Conservation (phyloP, 768 basidiomycete genomes). For the Leccinum pellstonianum region DNA sequence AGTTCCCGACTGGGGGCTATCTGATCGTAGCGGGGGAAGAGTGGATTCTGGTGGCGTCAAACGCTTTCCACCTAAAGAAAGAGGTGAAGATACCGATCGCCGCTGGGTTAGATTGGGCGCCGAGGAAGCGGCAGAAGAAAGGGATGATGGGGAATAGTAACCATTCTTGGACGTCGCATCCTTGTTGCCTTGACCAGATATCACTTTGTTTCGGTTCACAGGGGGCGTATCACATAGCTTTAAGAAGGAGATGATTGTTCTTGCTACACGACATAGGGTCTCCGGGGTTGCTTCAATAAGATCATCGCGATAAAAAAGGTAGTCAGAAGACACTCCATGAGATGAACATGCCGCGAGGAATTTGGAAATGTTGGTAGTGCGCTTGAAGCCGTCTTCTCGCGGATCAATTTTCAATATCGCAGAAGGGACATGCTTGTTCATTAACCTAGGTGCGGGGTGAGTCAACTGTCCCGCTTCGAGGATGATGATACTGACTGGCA, state of each 20-base stretch:
- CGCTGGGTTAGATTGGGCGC: constrained; percentile 55
- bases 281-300: constrained; percentile 60
- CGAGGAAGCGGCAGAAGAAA: constrained; percentile 53
- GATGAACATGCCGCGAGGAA: constrained; percentile 76
- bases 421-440: constrained; percentile 72
- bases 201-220: constrained; percentile 45
- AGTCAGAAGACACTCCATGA: constrained; percentile 60
- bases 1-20: constrained; percentile 52
- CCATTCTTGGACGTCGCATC: constrained; percentile 35
- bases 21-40: constrained; percentile 53
- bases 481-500: constrained; percentile 70
- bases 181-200: constrained; percentile 41
- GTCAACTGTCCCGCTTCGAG: constrained; percentile 7
- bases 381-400: constrained; percentile 63
- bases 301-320: constrained; percentile 68
- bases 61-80: constrained; percentile 39
- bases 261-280: constrained; percentile 68
- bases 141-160: constrained; percentile 28
- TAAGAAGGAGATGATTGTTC: constrained; percentile 68
- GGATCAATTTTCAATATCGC: constrained; percentile 61
- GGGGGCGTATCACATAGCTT: constrained; percentile 56
- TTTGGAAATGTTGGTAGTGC: constrained; percentile 70
- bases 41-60: constrained; percentile 49
- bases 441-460: constrained; percentile 46
- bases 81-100: constrained; percentile 39